These are phyloP conservation scores for Schwanniomyces occidentalis DNA, from an alignment of 805 yeast genomes.

Conservation along the genomic window DNA sequence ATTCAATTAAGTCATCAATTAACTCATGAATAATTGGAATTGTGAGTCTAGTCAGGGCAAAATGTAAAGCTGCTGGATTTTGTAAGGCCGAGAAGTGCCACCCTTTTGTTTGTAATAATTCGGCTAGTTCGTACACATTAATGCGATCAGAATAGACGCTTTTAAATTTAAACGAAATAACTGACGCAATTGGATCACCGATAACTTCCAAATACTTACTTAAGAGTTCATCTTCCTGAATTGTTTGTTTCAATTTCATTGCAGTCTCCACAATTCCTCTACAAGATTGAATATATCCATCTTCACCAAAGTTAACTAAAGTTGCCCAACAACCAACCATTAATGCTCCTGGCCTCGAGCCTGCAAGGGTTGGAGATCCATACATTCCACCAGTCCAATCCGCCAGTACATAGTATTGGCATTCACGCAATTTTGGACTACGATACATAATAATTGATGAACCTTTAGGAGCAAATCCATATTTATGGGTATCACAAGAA, in stretches of 20 bases:
- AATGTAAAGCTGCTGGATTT: conserved; percentile 86
- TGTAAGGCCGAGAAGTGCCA: conserved; percentile 93
- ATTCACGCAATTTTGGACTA: conserved; percentile 58
- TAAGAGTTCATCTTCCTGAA: conserved; percentile 45
- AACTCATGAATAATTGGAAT: conserved; percentile 62
- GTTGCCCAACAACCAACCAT: conserved; percentile 99
- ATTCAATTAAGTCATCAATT: conserved; percentile 48
- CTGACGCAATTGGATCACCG: conserved; percentile 87
- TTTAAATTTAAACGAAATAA: conserved; percentile 69
- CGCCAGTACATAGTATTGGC: conserved; percentile 80
- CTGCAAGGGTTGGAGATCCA: conserved; percentile 96
- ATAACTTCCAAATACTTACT: conserved; percentile 60
- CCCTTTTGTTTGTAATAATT: conserved; percentile 61
- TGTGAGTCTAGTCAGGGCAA: conserved; percentile 81
- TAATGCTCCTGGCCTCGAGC: conserved; percentile 95
- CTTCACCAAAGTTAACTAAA: conserved; percentile 73
- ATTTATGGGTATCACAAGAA: conserved; percentile 99
- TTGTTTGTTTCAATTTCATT: conserved; percentile 49
- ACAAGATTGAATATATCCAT: conserved; percentile 76
- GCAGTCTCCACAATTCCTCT: conserved; percentile 67
- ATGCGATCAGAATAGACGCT: conserved; percentile 29
- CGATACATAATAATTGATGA: conserved; percentile 92
- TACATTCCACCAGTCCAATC: conserved; percentile 96
- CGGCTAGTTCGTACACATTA: conserved; percentile 79
- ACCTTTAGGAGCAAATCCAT: conserved; percentile 98